Base-by-base conservation (phyloP, 352 stramenopile species). In the Aphanomyces euteiches region DNA sequence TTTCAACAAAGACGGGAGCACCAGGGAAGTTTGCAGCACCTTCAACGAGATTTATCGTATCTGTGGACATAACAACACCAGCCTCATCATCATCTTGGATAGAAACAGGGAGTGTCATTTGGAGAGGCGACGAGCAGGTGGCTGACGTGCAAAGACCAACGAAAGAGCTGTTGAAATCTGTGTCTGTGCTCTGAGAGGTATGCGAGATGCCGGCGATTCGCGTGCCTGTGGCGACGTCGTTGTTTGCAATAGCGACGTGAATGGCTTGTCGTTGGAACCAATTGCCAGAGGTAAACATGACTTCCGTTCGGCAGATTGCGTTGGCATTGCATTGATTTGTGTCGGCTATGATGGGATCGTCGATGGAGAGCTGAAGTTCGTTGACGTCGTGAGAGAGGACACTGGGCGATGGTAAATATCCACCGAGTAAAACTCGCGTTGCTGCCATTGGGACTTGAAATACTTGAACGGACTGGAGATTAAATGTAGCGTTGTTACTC, bases 71-170 rank as follows among this genome's bases (percentile, higher is more conserved):
- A 1, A 89, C 69, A 0, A 92, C 68, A 40, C 75, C 78, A 50
- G 82, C 89, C 45, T 89, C 80, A 21, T 92, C 84, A 63, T 92
- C 84, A 50, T 92, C 84, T 12, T 78, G 47, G 7, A 90, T 75
- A 0, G 68, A 69, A 0, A 92, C 73, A 1, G 67, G 56, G 19
- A 70, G 8, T 0, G 40, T 54, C 34, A 45, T n/a, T n/a, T 70
- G 64, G 47, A 70, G 37, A n/a, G 64, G 47, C 12, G 64, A 70
- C n/a, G 54, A 56, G 54, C 64, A 70, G 15, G 39, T 4, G 7
- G 13, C 48, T 21, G 34, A 34, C 21, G 47, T 36, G 40, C 64
- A 70, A 17, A 64, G 12, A 5, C 64, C 64, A 5, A 39, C 19
- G 3, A 34, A n/a, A 8, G 34, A 12, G 7, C 36, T 56, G 19